phyloP scores from a whole-genome alignment of 1,284 basidiomycete genomes.

The Abortiporus biennis region DNA sequence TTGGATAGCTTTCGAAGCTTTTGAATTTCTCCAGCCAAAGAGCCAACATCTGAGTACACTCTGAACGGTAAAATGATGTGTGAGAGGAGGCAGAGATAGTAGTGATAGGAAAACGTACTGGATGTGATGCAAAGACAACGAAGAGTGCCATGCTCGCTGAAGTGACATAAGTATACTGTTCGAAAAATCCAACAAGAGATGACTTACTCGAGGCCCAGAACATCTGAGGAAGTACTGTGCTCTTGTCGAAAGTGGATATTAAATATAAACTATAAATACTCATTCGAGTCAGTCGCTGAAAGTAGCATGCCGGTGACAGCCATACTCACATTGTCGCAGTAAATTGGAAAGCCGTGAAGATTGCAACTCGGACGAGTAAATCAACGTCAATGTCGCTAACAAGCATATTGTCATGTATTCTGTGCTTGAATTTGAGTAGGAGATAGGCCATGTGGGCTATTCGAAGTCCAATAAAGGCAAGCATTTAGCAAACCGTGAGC shows the following conservation, averaged over 20 bases:
- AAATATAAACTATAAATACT: constrained; percentile 13
- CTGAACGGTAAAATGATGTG: too few species aligned
- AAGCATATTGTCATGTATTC: constrained; percentile 11
- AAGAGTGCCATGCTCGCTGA: constrained; percentile 22
- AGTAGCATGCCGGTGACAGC: too few species aligned
- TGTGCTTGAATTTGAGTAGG: constrained; percentile 13
- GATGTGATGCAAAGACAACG: constrained; percentile 19
- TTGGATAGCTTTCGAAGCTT: too few species aligned
- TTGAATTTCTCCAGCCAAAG: too few species aligned
- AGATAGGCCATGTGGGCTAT: constrained; percentile 15
- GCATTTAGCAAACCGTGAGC: background rate
- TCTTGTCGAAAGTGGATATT: constrained; percentile 10
- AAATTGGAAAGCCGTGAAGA: constrained; percentile 19
- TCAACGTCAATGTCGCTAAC: constrained; percentile 12
- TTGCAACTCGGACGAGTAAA: constrained; percentile 13
- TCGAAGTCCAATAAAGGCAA: background rate
- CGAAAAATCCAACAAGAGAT: too few species aligned
- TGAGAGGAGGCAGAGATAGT: background rate
- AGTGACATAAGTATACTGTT: too few species aligned
- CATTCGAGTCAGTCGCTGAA: too few species aligned
- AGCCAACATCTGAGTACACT: too few species aligned
- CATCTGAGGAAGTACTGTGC: constrained; percentile 19
- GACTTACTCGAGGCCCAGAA: constrained; percentile 21
- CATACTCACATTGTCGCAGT: constrained; percentile 17
- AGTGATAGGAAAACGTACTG: constrained; percentile 11